Evolutionary conservation across 2,329 filamentous ascomycete genomes (phyloP).

Genomic region (Fusarium ramigenum): DNA sequence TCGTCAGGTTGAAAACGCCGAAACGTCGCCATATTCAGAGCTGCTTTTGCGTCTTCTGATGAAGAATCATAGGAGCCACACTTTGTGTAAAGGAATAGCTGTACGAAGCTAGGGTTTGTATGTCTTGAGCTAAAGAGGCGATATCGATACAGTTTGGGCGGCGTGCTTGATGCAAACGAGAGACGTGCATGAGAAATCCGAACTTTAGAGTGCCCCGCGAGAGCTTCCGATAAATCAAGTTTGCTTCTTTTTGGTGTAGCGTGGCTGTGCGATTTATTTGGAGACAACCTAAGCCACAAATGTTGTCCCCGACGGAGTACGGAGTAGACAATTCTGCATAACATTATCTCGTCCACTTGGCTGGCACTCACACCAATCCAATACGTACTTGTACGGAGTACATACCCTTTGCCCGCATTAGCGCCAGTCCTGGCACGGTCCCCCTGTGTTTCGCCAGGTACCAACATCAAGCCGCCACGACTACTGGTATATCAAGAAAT

Average conservation of each 20-base stretch:
- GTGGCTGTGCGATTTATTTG: constrained; percentile 20
- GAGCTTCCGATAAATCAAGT: neutral
- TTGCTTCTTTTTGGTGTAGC: constrained; percentile 6
- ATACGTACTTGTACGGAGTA: neutral
- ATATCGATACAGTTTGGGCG: neutral
- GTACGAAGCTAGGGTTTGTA: neutral
- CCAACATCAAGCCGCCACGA: constrained; percentile 33
- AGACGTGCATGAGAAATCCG: neutral
- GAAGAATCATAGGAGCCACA: neutral
- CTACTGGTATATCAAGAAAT: constrained; percentile 14
- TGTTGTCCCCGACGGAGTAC: neutral
- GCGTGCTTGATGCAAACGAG: neutral
- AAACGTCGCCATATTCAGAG: constrained; percentile 63
- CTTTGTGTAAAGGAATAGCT: neutral
- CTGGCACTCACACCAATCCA: neutral
- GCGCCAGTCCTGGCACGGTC: constrained; percentile 19
- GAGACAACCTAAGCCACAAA: constrained; percentile 18
- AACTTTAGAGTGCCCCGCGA: constrained; percentile 10
- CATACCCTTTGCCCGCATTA: constrained; percentile 12
- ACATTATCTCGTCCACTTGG: constrained; percentile 1
- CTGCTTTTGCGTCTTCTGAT: neutral
- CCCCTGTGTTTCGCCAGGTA: constrained; percentile 30
- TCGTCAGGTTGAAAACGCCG: constrained; percentile 86
- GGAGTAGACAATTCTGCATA: neutral
- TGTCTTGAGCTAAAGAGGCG: neutral